Evolutionary conservation across 148 eudicot species (phyloP).

Genomic region (Chenopodium quinoa): DNA sequence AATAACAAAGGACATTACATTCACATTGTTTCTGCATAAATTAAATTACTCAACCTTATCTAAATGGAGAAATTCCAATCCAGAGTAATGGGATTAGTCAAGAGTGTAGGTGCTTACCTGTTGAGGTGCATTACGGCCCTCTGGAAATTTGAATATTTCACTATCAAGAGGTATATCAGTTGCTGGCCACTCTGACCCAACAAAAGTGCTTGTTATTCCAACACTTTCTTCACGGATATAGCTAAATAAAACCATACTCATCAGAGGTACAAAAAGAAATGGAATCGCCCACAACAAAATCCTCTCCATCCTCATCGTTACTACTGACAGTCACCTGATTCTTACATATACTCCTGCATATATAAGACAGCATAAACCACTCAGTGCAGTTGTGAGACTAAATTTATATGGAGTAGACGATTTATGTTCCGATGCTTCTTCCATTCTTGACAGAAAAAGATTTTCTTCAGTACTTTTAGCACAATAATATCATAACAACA

Average conservation of each 20-base stretch:
- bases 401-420: too few species aligned
- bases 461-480: too few species aligned
- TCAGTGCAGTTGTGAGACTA: neutral
- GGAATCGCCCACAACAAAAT: conserved; percentile 29
- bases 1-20: neutral
- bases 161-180: conserved; percentile 80
- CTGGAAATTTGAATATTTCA: conserved; percentile 68
- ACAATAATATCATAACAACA: neutral
- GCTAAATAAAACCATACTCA: conserved; percentile 39
- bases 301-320: conserved; percentile 36
- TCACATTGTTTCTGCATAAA: neutral
- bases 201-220: conserved; percentile 66
- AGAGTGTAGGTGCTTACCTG: conserved; percentile 53
- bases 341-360: conserved; percentile 20
- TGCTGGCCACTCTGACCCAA: conserved; percentile 79
- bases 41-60: neutral
- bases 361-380: conserved; percentile 1
- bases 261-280: conserved; percentile 35
- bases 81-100: neutral
- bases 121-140: conserved; percentile 87
- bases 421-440: neutral
- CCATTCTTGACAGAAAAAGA: neutral
- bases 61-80: neutral
- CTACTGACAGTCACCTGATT: conserved; percentile 29
- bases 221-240: conserved; percentile 45